Evolutionary conservation across 1,284 basidiomycete genomes (phyloP).

Genomic region (Rhodotorula sp.): DNA sequence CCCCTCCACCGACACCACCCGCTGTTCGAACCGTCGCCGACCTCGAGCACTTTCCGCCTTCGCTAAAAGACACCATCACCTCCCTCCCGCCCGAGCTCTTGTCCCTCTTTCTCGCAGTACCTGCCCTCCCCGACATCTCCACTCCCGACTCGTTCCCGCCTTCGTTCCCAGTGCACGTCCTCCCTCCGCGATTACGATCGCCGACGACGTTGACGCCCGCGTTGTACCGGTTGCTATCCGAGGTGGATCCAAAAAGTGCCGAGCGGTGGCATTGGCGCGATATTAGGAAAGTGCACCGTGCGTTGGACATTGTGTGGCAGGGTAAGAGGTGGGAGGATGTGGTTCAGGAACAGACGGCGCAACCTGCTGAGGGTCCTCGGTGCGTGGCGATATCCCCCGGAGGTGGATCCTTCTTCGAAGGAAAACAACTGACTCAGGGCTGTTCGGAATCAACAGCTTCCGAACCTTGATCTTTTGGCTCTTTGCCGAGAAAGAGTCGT

Average conservation of each 20-base stretch:
- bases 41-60: conserved; percentile 42
- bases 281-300: conserved; percentile 81
- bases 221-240: conserved; percentile 66
- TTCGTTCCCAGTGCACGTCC: conserved; percentile 48
- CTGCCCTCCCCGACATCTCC: conserved; percentile 34
- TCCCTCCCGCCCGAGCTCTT: conserved; percentile 56
- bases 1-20: background rate
- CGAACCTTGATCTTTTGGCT: conserved; percentile 88
- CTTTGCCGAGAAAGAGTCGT: conserved; percentile 66
- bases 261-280: conserved; percentile 94
- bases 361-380: conserved; percentile 55
- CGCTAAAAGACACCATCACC: conserved; percentile 42
- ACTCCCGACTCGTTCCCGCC: conserved; percentile 39
- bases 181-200: conserved; percentile 57
- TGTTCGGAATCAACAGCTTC: conserved; percentile 58
- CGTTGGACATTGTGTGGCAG: conserved; percentile 74
- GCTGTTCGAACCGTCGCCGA: conserved; percentile 13
- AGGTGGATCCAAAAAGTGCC: conserved; percentile 73
- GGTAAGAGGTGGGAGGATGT: conserved; percentile 67
- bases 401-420: background rate
- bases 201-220: conserved; percentile 59
- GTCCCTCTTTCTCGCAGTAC: conserved; percentile 52
- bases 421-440: background rate
- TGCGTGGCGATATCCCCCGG: background rate
- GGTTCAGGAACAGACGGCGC: conserved; percentile 61